These are phyloP conservation scores for Rubus parviflorus DNA, from an alignment of 306 rosid species.

Conservation along the genomic window DNA sequence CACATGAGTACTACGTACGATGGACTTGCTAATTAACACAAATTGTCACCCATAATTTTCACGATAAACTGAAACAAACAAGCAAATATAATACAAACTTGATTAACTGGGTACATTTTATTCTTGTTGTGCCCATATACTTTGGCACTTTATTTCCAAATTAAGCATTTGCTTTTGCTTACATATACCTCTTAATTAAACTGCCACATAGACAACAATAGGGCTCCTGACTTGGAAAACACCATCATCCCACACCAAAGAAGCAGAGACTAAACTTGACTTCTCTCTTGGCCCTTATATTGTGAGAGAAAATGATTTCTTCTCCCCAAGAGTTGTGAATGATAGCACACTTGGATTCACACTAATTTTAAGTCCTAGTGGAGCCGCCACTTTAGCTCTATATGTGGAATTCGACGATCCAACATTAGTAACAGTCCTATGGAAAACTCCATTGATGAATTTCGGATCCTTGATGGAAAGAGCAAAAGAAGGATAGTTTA, in stretches of 20 bases:
- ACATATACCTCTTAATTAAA: neutral
- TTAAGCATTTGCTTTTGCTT: too few relatives aligned
- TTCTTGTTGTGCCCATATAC: too few relatives aligned
- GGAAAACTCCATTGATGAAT: conserved; percentile 26
- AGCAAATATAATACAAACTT: too few relatives aligned
- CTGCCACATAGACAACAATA: conserved; percentile 25
- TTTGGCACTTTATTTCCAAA: too few relatives aligned
- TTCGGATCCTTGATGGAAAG: neutral
- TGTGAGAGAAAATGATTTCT: conserved; percentile 18
- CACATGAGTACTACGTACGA: too few relatives aligned
- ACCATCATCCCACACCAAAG: conserved; percentile 52
- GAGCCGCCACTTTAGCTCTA: conserved; percentile 28
- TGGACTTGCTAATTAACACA: too few relatives aligned
- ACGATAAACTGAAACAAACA: too few relatives aligned
- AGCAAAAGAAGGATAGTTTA: conserved; percentile 59
- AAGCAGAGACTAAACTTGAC: conserved; percentile 25
- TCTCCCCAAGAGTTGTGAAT: conserved; percentile 34
- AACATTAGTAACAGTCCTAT: conserved; percentile 49
- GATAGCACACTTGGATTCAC: conserved; percentile 34
- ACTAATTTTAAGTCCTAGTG: conserved; percentile 27
- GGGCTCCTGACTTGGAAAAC: conserved; percentile 46
- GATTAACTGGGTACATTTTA: too few relatives aligned
- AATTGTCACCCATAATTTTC: too few relatives aligned
- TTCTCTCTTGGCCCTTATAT: neutral
- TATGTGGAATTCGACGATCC: conserved; percentile 37